Percentiles rank a stretch among this genome's conserved stretches.
These are phyloP conservation scores for Alternaria panax DNA, from an alignment of 2,329 filamentous ascomycete species.

Conservation along the genomic window DNA sequence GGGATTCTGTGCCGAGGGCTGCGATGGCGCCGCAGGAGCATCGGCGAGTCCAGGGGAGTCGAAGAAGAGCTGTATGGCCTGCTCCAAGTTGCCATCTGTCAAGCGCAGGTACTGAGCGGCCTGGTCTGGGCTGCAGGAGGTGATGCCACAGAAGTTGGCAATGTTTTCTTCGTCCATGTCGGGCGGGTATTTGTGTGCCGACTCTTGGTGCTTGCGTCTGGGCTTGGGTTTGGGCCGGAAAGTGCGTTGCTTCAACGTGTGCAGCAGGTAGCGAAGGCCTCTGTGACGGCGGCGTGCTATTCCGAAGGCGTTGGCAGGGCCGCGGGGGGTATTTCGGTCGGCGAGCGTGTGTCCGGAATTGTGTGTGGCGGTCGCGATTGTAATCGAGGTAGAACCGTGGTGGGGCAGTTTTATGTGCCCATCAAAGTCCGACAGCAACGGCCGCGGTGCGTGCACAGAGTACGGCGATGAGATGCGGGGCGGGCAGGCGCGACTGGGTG, in stretches of 20 bases:
- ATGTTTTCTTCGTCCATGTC: conserved; percentile 64
- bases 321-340: neutral
- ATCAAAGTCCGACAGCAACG: conserved; percentile 17
- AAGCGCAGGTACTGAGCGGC: conserved; percentile 85
- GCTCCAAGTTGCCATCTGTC: conserved; percentile 81
- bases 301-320: neutral
- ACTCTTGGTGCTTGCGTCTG: neutral
- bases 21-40: conserved; percentile 47
- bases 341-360: conserved; percentile 3
- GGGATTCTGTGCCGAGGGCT: conserved; percentile 58
- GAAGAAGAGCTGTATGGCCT: conserved; percentile 89
- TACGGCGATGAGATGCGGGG: neutral
- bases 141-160: conserved; percentile 81
- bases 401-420: conserved; percentile 33
- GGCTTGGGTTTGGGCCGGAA: neutral
- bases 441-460: neutral
- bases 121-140: conserved; percentile 74
- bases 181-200: conserved; percentile 8
- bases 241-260: neutral
- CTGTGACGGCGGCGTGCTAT: conserved; percentile 2
- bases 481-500: neutral
- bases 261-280: neutral
- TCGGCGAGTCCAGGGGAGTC: conserved; percentile 79
- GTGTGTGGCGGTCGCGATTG: conserved; percentile 24
- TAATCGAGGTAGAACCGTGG: conserved; percentile 24